Percentiles rank a stretch among this genome's conserved stretches.
Conservation (phyloP, 139 green algal species). For the Ulvella scutata region DNA sequence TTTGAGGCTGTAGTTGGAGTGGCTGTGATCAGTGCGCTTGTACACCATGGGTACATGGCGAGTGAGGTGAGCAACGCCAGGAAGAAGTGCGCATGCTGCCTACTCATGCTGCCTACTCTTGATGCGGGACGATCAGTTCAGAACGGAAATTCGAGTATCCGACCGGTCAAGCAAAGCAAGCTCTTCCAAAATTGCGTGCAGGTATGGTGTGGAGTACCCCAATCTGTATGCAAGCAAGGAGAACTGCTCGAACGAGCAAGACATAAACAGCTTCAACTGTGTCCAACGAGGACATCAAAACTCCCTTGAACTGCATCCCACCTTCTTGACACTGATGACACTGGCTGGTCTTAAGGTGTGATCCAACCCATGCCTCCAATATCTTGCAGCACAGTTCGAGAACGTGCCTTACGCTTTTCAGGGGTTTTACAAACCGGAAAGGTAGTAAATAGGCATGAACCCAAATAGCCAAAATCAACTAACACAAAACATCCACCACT, state of each 20-base stretch:
- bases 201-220: conserved; percentile 33
- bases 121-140: neutral
- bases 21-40: neutral
- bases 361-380: neutral
- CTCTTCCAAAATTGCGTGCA: conserved; percentile 3
- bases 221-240: conserved; percentile 27
- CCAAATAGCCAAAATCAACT: too few species aligned
- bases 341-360: conserved; percentile 23
- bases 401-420: too few species aligned
- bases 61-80: conserved; percentile 3
- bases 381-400: neutral
- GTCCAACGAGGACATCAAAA: conserved; percentile 50
- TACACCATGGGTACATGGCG: conserved; percentile 16
- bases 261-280: conserved; percentile 8
- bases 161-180: neutral
- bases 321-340: conserved; percentile 22
- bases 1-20: conserved; percentile 1
- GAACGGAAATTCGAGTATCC: neutral
- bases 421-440: too few species aligned
- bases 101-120: neutral
- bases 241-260: conserved; percentile 20
- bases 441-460: too few species aligned
- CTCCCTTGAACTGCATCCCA: conserved; percentile 41
- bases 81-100: neutral
- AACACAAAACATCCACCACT: too few species aligned